Evolutionary conservation across 768 basidiomycete genomes (phyloP).

Genomic region (Phylloporus sp.): DNA sequence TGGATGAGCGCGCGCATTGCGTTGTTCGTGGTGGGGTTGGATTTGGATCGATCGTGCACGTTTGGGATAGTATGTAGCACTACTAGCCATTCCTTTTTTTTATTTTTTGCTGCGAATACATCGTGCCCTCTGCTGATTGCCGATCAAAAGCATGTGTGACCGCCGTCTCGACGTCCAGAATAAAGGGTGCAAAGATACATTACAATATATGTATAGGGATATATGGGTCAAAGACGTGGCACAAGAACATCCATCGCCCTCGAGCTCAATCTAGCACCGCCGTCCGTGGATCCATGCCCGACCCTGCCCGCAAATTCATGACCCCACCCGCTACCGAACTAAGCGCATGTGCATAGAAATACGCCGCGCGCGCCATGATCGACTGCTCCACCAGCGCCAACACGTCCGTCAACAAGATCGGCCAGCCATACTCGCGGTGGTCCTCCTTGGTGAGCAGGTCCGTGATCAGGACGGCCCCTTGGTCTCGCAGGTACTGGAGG

Average conservation of each 20-base stretch:
- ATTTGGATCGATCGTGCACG: constrained; percentile 2
- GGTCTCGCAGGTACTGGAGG: constrained; percentile 28
- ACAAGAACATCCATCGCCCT: no score
- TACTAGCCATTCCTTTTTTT: constrained; percentile 9
- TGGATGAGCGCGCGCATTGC: constrained; percentile 2
- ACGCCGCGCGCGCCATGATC: constrained; percentile 32
- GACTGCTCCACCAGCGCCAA: constrained; percentile 40
- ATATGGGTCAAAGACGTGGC: no score
- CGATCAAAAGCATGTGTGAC: no score
- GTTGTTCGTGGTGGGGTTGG: constrained; percentile 1
- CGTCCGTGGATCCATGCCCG: constrained; percentile 40
- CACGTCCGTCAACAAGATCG: constrained; percentile 40
- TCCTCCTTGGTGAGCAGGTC: constrained; percentile 43
- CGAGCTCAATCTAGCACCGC: constrained; percentile 29
- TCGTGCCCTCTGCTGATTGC: not conserved
- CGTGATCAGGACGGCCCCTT: constrained; percentile 37
- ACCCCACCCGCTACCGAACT: constrained; percentile 41
- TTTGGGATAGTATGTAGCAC: constrained; percentile 4
- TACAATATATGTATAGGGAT: no score
- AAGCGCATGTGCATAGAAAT: constrained; percentile 39
- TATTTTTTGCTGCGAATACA: constrained; percentile 14
- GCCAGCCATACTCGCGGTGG: constrained; percentile 36
- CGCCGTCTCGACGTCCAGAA: no score
- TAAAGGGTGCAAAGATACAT: no score
- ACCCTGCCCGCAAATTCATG: constrained; percentile 36